phyloP scores from a whole-genome alignment of 1,139 yeast species.

The Saccharomyces pastorianus region DNA sequence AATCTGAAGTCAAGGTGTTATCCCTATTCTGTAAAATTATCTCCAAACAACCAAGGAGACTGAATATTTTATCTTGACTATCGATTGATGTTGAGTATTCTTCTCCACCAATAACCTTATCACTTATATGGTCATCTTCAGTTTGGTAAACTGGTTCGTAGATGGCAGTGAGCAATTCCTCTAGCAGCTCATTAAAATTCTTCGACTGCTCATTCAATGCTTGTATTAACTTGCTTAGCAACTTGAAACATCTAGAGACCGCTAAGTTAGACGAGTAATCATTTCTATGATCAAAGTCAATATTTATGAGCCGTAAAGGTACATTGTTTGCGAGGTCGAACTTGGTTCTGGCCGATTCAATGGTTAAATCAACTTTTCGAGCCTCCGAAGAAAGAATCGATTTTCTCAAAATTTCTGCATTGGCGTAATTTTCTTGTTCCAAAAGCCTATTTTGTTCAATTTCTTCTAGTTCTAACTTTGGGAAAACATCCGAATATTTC shows the following conservation, averaged over 20 bases:
- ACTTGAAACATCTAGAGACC: slow-evolving; percentile 17
- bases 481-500: slow-evolving; percentile 13
- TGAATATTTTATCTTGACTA: slow-evolving; percentile 63
- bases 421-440: slow-evolving; percentile 45
- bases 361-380: slow-evolving; percentile 21
- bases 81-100: slow-evolving; percentile 70
- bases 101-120: slow-evolving; percentile 36
- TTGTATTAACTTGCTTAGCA: slow-evolving; percentile 11
- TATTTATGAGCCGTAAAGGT: slow-evolving; percentile 17
- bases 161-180: slow-evolving; percentile 40
- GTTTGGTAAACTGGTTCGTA: slow-evolving; percentile 40
- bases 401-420: slow-evolving; percentile 58
- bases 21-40: slow-evolving; percentile 51
- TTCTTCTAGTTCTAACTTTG: slow-evolving; percentile 13
- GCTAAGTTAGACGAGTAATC: slow-evolving; percentile 19
- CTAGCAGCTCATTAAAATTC: slow-evolving; percentile 49
- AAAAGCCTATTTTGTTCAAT: slow-evolving; percentile 28
- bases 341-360: slow-evolving; percentile 19
- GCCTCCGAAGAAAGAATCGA: slow-evolving; percentile 30
- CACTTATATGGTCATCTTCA: slow-evolving; percentile 44
- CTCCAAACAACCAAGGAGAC: slow-evolving; percentile 55
- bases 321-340: slow-evolving; percentile 14
- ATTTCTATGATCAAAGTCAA: slow-evolving; percentile 11
- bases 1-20: slow-evolving; percentile 36
- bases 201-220: slow-evolving; percentile 49